These are phyloP conservation scores for Penicillium turbatum DNA, from an alignment of 495 filamentous ascomycete genomes.

Conservation along the genomic window DNA sequence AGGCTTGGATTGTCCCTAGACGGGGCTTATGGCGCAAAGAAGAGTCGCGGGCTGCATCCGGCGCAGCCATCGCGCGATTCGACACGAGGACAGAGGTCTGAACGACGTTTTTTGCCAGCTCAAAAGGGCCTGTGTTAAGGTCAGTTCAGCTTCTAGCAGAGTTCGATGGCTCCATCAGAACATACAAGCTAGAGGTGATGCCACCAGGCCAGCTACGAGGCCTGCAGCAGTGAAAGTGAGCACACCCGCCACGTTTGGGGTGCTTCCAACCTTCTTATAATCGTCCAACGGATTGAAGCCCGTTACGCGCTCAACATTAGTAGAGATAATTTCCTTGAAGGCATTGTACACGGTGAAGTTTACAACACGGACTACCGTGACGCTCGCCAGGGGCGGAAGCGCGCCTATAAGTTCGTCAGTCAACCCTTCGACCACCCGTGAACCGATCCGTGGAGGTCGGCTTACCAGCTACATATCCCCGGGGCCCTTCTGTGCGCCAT, in stretches of 20 bases:
- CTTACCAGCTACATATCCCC: conserved; percentile 46
- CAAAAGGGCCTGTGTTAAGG: conserved; percentile 68
- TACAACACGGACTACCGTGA: conserved; percentile 83
- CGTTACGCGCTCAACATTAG: conserved; percentile 44
- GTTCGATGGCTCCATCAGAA: background rate
- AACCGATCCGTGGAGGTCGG: background rate
- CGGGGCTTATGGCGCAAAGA: conserved; percentile 67
- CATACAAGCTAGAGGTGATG: conserved; percentile 85
- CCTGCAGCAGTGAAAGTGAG: conserved; percentile 75
- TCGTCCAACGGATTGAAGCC: conserved; percentile 66
- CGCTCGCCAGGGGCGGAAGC: conserved; percentile 75
- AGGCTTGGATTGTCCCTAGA: conserved; percentile 74
- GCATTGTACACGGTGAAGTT: conserved; percentile 92
- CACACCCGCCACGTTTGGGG: conserved; percentile 63
- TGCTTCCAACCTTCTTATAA: conserved; percentile 65
- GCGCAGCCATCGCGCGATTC: conserved; percentile 57
- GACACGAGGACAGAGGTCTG: conserved; percentile 85
- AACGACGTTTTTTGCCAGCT: conserved; percentile 88
- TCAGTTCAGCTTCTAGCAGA: background rate
- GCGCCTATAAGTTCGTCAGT: conserved; percentile 50
- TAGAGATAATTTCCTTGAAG: conserved; percentile 71
- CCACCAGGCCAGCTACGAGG: conserved; percentile 70
- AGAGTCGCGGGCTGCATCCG: conserved; percentile 51
- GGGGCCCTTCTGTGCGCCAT: conserved; percentile 45
- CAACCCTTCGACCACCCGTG: background rate